Percentiles rank a stretch among this genome's conserved stretches.
Conservation (phyloP, 345 rosid species). For the Pistacia integerrima region DNA sequence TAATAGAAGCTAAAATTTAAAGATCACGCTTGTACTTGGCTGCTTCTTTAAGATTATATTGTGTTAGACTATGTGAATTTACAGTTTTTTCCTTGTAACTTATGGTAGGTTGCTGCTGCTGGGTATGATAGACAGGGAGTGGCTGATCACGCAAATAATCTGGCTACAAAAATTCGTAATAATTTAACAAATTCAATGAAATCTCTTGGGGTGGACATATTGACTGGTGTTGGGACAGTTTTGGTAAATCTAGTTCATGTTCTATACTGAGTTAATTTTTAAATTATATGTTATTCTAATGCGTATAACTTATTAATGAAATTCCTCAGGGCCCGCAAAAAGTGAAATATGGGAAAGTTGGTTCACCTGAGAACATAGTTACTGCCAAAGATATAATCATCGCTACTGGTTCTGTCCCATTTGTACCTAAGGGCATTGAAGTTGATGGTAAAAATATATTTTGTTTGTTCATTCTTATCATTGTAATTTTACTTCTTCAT, state of each 20-base stretch:
- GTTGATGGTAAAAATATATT: conserved; percentile 70
- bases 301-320: conserved; percentile 1
- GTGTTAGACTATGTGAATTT: neutral
- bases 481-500: conserved; percentile 3
- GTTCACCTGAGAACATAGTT: conserved; percentile 53
- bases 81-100: conserved; percentile 4
- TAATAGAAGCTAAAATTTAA: conserved; percentile 22
- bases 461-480: conserved; percentile 6
- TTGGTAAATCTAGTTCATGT: conserved; percentile 54
- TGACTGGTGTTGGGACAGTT: conserved; percentile 83
- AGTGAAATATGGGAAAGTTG: conserved; percentile 80
- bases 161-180: conserved; percentile 84
- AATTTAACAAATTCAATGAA: conserved; percentile 94
- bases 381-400: conserved; percentile 84
- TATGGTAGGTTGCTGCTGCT: conserved; percentile 81
- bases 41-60: neutral
- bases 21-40: neutral
- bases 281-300: conserved; percentile 9
- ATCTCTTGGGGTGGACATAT: conserved; percentile 91
- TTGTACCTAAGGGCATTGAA: conserved; percentile 98
- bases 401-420: conserved; percentile 98
- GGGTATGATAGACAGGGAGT: conserved; percentile 95
- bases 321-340: conserved; percentile 80
- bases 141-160: conserved; percentile 95
- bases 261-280: neutral